Evolutionary conservation across 108 stramenopile species (phyloP).

Genomic region (Cyclotella kingstonii): DNA sequence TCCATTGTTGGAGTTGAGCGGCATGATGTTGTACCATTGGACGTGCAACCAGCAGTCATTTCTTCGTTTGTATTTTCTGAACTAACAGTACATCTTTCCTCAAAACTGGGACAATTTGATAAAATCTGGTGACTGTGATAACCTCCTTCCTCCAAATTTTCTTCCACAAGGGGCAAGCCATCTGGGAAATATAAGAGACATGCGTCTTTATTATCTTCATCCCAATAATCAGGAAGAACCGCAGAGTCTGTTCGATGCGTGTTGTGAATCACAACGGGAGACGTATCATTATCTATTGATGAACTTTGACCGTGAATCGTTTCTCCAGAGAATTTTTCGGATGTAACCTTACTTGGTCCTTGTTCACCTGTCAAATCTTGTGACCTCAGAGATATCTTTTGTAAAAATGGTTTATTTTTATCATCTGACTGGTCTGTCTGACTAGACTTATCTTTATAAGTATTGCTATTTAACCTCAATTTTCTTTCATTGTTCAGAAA

Average conservation of each 20-base stretch:
- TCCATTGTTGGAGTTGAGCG: constrained; percentile 2
- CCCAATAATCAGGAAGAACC: constrained; percentile 17
- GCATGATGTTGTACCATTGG: not conserved
- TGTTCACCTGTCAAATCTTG: not conserved
- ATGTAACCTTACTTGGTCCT: not conserved
- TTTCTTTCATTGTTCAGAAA: constrained; percentile 15
- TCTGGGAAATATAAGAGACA: constrained; percentile 19
- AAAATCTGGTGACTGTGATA: not conserved
- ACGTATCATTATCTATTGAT: not conserved
- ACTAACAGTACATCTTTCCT: not conserved
- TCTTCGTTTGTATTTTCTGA: not conserved
- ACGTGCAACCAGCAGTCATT: constrained; percentile 1
- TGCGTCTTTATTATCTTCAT: constrained; percentile 7
- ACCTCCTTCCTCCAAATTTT: constrained; percentile 6
- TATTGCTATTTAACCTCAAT: not conserved
- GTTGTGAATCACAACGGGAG: constrained; percentile 14
- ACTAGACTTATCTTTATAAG: not conserved
- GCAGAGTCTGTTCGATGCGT: constrained; percentile 3
- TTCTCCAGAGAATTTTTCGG: not conserved
- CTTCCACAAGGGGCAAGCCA: constrained; percentile 13
- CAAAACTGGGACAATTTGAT: constrained; percentile 5
- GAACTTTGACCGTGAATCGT: not conserved
- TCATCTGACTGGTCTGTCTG: not conserved
- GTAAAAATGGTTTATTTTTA: constrained; percentile 3
- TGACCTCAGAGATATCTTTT: constrained; percentile 1